These are phyloP conservation scores for Monoraphidium neglectum DNA, from an alignment of 139 green algal species.

Conservation along the genomic window DNA sequence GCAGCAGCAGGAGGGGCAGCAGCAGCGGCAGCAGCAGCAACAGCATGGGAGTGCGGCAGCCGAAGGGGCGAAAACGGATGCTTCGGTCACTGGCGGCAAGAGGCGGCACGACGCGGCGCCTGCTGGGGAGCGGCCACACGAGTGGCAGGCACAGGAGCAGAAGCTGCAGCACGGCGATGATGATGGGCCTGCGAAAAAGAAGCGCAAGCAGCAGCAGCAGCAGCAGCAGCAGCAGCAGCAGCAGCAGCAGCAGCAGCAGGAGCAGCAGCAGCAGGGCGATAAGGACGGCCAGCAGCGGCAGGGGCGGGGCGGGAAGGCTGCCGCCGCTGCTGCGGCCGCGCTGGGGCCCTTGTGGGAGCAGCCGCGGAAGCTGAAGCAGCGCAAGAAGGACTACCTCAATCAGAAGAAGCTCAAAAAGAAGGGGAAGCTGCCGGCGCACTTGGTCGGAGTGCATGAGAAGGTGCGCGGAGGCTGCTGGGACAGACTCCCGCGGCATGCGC, in stretches of 20 bases:
- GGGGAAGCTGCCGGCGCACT: not conserved
- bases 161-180: not conserved
- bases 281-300: not conserved
- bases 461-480: not conserved
- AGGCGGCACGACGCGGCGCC: too few relatives aligned
- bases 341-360: conserved; percentile 8
- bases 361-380: conserved; percentile 29
- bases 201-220: not conserved
- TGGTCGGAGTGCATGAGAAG: not conserved
- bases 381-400: conserved; percentile 34
- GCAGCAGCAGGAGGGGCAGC: not conserved
- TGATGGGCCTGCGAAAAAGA: not conserved
- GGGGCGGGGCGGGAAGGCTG: not conserved
- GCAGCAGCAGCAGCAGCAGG: conserved; percentile 11
- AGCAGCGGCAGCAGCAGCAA: conserved; percentile 15
- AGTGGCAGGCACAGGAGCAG: not conserved
- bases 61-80: too few relatives aligned
- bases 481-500: too few relatives aligned
- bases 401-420: conserved; percentile 29
- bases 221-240: conserved; percentile 20
- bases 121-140: conserved; percentile 4
- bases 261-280: not conserved
- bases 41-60: too few relatives aligned
- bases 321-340: too few relatives aligned
- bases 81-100: too few relatives aligned